Evolutionary conservation across 495 filamentous ascomycete genomes (phyloP), one percentile per base, ranked within the genome.

Genomic region (Penicillium psychrofluorescens): DNA sequence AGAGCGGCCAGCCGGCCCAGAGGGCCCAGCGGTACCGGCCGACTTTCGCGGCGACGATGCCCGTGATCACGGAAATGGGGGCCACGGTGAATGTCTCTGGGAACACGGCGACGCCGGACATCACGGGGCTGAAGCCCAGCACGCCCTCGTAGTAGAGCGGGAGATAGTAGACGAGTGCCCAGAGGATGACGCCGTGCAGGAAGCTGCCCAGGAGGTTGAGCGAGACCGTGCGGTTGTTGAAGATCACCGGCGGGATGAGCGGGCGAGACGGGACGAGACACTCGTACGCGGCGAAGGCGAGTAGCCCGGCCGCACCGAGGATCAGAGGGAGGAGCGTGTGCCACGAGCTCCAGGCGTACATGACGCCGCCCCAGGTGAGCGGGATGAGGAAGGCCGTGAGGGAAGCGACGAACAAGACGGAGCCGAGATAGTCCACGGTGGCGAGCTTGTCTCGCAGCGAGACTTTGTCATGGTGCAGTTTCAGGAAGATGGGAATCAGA

Each of bases 51-150:
- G 77, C 67, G 1, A 66, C 35, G 8, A 71, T 44, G 1, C 75
- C 77, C n/a, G 54, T 58, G 6, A 71, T 64, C 47, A 83, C 66
- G 1, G 76, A 78, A 9, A 55, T 49, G 5, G 67, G 66, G 6
- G 66, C 63, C 4, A 78, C 62, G 15, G 77, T 79, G 50, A 80
- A 78, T 1, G 75, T 75, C 29, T 67, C 62, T 0, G 67, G 63
- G 54, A 75, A 75, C 6, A 75, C 58, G 0, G 71, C 67, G 15
- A 62, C 64, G 14, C 70, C 52, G 13, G 64, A 36, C 11, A 64
- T 46, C 40, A 69, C 65, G 4, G 66, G 57, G 2, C 49, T 45
- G 45, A 57, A 61, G 6, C 55, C 63, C 12, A 66, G 61, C 22
- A 67, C 67, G n/a, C 55, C 65, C 43, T 74, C 62, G 52, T 61